phyloP scores from a whole-genome alignment of 345 rosid genomes.

The Psidium guajava region DNA sequence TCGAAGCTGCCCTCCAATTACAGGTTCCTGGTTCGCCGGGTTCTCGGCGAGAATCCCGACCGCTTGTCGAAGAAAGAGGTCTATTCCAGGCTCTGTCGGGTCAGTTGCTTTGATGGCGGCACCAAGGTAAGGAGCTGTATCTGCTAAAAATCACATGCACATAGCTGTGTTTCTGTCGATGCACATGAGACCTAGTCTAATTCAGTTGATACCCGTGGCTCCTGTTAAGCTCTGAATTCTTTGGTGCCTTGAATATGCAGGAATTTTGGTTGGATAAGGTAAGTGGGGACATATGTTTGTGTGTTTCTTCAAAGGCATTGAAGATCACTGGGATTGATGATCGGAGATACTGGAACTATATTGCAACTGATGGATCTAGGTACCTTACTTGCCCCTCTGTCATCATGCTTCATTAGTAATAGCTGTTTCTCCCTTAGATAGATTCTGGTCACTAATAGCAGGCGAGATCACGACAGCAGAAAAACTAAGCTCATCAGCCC shows the following conservation, averaged over 20 bases:
- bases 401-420: not conserved
- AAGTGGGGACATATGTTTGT: constrained; percentile 59
- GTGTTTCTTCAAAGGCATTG: constrained; percentile 63
- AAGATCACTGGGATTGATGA: constrained; percentile 85
- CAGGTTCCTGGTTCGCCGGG: constrained; percentile 35
- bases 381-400: not conserved
- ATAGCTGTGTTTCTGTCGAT: not conserved
- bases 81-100: constrained; percentile 46
- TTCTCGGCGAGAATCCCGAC: constrained; percentile 22
- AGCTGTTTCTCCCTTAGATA: not conserved
- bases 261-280: constrained; percentile 72
- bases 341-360: constrained; percentile 80
- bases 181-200: not conserved
- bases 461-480: not conserved
- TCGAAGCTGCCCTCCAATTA: constrained; percentile 72
- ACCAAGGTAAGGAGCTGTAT: constrained; percentile 36
- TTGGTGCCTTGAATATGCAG: constrained; percentile 13
- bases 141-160: not conserved
- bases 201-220: not conserved
- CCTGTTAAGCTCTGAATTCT: not conserved
- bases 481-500: not conserved
- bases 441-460: not conserved
- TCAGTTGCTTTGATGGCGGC: constrained; percentile 52
- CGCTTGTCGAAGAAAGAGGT: constrained; percentile 42
- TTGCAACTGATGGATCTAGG: constrained; percentile 85